Percentiles rank a stretch among this genome's conserved stretches.
Conservation (phyloP, 2,329 filamentous ascomycete genomes). For the Helotiales sp. region DNA sequence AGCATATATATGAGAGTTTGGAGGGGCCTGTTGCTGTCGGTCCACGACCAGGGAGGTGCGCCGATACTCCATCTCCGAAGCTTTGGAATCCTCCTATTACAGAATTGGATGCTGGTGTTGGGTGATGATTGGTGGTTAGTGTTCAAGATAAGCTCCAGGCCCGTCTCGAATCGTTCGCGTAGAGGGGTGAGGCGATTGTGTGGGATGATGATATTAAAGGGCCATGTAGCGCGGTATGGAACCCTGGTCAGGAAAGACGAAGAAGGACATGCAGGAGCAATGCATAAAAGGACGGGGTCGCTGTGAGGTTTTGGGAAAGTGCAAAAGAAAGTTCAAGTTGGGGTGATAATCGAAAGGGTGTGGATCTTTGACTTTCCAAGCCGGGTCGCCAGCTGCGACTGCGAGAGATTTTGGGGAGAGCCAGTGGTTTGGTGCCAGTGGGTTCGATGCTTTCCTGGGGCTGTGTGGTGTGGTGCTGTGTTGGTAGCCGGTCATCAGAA, state of each 20-base stretch:
- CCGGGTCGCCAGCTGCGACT: too few relatives aligned
- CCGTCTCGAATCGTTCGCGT: conserved; percentile 4
- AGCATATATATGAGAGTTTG: conserved; percentile 33
- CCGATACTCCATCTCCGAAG: conserved; percentile 31
- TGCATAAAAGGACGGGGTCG: conserved; percentile 4
- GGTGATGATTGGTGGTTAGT: conserved; percentile 21
- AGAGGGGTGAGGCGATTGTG: conserved; percentile 18
- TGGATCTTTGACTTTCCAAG: too few relatives aligned
- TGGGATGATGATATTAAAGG: conserved; percentile 23
- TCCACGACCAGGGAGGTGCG: conserved; percentile 29
- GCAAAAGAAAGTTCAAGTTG: not conserved
- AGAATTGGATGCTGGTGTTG: conserved; percentile 4
- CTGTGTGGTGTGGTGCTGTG: not conserved
- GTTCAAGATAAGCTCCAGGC: conserved; percentile 26
- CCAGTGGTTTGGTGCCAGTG: not conserved
- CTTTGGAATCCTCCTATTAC: conserved; percentile 8
- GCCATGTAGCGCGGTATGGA: not conserved
- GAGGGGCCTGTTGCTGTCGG: conserved; percentile 20
- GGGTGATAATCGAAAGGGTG: conserved; percentile 2
- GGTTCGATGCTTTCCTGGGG: conserved; percentile 3
- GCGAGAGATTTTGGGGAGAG: too few relatives aligned
- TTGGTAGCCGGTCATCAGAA: conserved; percentile 7
- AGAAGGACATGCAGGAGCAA: conserved; percentile 4
- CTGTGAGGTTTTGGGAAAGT: not conserved
- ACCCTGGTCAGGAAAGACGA: not conserved